These are phyloP conservation scores for Dichomitus squalens DNA, from an alignment of 1,284 basidiomycete species.

Conservation along the genomic window DNA sequence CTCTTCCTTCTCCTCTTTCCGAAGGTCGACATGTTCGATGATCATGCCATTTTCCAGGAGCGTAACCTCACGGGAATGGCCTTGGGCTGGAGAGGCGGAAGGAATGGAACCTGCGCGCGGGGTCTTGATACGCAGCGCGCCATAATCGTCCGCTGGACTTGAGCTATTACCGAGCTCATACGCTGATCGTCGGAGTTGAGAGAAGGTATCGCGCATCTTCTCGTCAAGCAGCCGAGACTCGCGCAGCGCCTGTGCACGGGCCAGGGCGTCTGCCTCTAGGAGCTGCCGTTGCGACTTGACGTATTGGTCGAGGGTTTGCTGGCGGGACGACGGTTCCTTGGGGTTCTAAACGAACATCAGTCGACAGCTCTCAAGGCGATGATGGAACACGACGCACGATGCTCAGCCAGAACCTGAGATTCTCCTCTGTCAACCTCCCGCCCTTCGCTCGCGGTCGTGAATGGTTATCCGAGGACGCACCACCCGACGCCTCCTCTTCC, in stretches of 20 bases:
- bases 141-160: conserved; percentile 52
- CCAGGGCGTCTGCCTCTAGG: conserved; percentile 74
- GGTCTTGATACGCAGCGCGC: conserved; percentile 69
- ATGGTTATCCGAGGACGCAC: conserved; percentile 46
- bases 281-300: conserved; percentile 71
- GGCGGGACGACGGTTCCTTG: conserved; percentile 75
- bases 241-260: conserved; percentile 73
- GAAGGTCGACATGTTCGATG: conserved; percentile 83
- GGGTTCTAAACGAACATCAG: conserved; percentile 58
- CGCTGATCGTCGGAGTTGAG: conserved; percentile 73
- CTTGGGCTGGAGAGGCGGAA: conserved; percentile 39
- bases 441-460: conserved; percentile 63
- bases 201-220: conserved; percentile 76
- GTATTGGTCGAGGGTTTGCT: conserved; percentile 71
- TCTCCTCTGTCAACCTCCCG: conserved; percentile 75
- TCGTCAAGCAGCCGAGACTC: conserved; percentile 75
- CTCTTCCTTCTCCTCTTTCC: conserved; percentile 63
- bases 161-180: conserved; percentile 61
- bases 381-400: conserved; percentile 60
- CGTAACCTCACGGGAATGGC: conserved; percentile 71
- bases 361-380: conserved; percentile 7
- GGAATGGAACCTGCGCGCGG: conserved; percentile 46
- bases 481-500: conserved; percentile 61
- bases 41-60: conserved; percentile 85
- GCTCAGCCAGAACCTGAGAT: conserved; percentile 85